phyloP scores from a whole-genome alignment of 306 rosid species.

The Fragaria vesca region DNA sequence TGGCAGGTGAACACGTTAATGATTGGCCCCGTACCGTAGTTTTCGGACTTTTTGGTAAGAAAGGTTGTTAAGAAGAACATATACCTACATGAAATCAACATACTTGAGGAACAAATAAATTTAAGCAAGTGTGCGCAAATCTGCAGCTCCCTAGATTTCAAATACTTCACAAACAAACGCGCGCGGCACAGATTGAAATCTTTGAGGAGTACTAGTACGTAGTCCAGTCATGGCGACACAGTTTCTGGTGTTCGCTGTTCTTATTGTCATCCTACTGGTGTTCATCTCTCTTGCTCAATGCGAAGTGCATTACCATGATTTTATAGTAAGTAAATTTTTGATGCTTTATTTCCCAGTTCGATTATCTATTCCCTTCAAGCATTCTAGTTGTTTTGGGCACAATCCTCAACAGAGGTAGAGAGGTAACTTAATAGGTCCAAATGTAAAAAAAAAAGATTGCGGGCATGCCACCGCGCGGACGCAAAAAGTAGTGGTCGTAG shows the following conservation, averaged over 20 bases:
- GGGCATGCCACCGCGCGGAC: no score
- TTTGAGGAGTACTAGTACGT: not conserved
- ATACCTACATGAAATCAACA: no score
- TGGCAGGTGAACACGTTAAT: no score
- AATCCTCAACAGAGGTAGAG: no score
- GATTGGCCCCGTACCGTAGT: no score
- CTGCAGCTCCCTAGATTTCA: not conserved
- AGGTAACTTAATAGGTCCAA: no score
- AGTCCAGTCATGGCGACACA: not conserved
- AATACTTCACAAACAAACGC: not conserved
- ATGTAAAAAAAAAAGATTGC: no score
- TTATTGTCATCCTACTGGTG: not conserved
- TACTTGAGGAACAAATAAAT: no score
- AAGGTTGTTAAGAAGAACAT: no score
- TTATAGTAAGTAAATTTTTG: not conserved
- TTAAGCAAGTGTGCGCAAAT: no score
- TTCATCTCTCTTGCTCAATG: not conserved
- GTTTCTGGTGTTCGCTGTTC: not conserved
- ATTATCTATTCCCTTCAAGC: not conserved
- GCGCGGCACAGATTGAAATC: not conserved
- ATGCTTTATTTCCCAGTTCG: not conserved
- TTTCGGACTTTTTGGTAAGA: no score
- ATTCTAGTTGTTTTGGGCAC: not conserved
- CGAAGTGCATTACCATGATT: not conserved
- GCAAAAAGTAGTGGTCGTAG: no score